Base-by-base conservation (phyloP, 2,329 filamentous ascomycete species). In the Colletotrichum spinosum region DNA sequence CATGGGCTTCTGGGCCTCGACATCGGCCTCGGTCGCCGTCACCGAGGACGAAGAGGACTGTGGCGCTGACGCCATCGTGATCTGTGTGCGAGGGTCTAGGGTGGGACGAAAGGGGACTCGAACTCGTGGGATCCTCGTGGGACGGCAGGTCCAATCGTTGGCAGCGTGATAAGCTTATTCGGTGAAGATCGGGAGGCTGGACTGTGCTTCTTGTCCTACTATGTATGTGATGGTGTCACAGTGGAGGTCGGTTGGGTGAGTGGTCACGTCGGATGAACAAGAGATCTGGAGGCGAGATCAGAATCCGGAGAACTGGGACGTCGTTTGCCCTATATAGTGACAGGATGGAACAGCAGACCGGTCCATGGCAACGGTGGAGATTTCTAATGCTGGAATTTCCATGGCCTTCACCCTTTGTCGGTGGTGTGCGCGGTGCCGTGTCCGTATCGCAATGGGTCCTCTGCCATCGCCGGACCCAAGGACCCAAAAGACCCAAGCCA, bases 1-100 rank as follows among this genome's bases (percentile, higher is more conserved):
- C 60, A 67, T 61, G 33, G 73, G 69, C 33, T 71, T 70, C 53
- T 79, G 72, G 8, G 81, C 76, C 72, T 86, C 83, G 59, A 81
- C 67, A 66, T 84, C 82, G 56, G 70, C 70, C 15, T 78, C 77
- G 13, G 77, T 75, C 38, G 72, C 71, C 35, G 76, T 78, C 46
- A 72, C 65, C 50, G 76, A 75, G 34, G 76, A 78, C 11, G 72
- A 62, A 10, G 72, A 70, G 6, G 71, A 74, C 15, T 66, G 63
- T 37, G 64, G 70, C 58, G 69, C 51, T 67, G 69, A 69, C 54
- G 61, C 60, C 64, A 67, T 67, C 37, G 33, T 42, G 44, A 49
- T 55, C 39, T 46, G 17, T 51, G 41, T 8, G 35, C 25, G 17
- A 13, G 44, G 13, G 12, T 46, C 39, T 38, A 8, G 17, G 52